These are phyloP conservation scores for Suillus lakei DNA, from an alignment of 768 basidiomycete genomes.

Conservation along the genomic window DNA sequence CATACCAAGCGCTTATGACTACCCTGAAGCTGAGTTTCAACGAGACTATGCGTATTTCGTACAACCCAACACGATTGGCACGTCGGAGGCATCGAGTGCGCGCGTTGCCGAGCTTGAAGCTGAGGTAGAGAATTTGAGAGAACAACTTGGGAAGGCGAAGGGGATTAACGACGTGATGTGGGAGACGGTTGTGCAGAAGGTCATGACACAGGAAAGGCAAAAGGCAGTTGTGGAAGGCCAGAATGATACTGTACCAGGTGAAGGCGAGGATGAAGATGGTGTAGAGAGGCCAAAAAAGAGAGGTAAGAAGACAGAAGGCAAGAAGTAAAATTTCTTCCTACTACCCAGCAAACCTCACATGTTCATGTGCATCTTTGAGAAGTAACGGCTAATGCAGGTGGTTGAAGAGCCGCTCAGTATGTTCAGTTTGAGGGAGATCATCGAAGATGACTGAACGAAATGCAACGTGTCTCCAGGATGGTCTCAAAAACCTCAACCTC, in stretches of 20 bases:
- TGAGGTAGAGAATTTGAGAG: slow-evolving; percentile 68
- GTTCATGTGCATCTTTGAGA: too few species aligned
- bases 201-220: slow-evolving; percentile 46
- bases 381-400: too few species aligned
- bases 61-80: slow-evolving; percentile 38
- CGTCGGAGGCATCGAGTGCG: slow-evolving; percentile 35
- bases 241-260: not conserved
- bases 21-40: slow-evolving; percentile 58
- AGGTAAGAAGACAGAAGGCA: not conserved
- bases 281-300: not conserved
- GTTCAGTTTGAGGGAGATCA: too few species aligned
- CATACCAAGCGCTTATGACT: slow-evolving; percentile 35
- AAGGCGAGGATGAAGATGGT: not conserved
- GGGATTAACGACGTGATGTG: slow-evolving; percentile 95
- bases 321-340: not conserved
- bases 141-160: slow-evolving; percentile 82
- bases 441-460: too few species aligned
- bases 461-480: too few species aligned
- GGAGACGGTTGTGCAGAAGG: slow-evolving; percentile 77
- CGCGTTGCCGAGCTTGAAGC: slow-evolving; percentile 71
- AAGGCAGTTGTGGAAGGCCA: slow-evolving; percentile 14
- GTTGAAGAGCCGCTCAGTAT: too few species aligned
- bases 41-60: slow-evolving; percentile 73
- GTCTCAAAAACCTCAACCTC: too few species aligned
- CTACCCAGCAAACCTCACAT: too few species aligned